Evolutionary conservation across 768 basidiomycete genomes (phyloP), one percentile per base, ranked within the genome.

Genomic region (Tricholoma matsutake): DNA sequence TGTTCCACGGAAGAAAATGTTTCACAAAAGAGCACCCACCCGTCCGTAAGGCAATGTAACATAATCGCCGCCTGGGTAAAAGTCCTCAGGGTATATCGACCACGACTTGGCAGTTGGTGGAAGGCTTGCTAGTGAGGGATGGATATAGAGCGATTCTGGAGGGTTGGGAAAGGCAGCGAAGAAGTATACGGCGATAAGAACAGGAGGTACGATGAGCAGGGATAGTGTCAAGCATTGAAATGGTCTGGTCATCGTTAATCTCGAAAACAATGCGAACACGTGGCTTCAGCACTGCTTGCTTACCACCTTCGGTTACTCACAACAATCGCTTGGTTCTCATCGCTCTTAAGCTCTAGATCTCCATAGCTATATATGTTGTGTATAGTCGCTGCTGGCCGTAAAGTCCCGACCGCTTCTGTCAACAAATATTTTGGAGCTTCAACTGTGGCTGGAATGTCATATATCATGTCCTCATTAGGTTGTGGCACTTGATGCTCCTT

Each of bases 71-170:
- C 85, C 85, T 0, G 78, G 69, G 67, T 85, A 91, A 66, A 82
- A 86, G 63, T 89, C 80, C 59, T 89, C 87, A 0, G 88, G 86
- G 68, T 93, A 93, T 56, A 93, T 82, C 8, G 79, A 71, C 83
- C 89, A 86, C n/a, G 84, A 83, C 20, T 81, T 80, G 31, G 78
- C 79, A 29, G 81, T 75, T 34, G 69, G 68, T 14, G 87, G 85
- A 10, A 91, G 78, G 31, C 81, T 82, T 2, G 86, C 81, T 6
- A 92, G 78, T 5, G 87, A 89, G 2, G 83, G 73, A 59, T 88
- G 77, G 3, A 88, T 71, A 43, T 71, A 65, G 3, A 84, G 73
- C 0, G 81, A 75, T 28, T 74, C 73, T 0, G 86, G 87, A 0
- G 86, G 82, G 57, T 77, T 75, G 1, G 90, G 89, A 67, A 91